These are phyloP conservation scores for Linanthus parryae DNA, from an alignment of 148 eudicot genomes.

Conservation along the genomic window DNA sequence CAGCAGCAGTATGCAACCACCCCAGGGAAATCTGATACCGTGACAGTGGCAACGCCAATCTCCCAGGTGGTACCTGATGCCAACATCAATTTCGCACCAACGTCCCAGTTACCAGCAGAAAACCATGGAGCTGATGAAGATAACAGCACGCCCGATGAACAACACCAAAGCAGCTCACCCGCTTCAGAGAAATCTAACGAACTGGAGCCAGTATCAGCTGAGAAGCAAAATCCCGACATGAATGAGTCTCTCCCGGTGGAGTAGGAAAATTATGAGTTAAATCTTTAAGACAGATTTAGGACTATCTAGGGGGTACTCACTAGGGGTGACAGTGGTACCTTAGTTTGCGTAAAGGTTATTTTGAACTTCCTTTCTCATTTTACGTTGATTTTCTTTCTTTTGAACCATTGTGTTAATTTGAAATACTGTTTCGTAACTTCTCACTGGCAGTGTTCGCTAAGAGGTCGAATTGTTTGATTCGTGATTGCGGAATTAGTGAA, in stretches of 20 bases:
- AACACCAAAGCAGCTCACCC: conserved; percentile 27
- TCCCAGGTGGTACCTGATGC: conserved; percentile 30
- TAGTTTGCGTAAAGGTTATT: no score
- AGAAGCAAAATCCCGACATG: conserved; percentile 33
- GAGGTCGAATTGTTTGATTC: no score
- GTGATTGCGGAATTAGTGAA: no score
- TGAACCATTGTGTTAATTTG: no score
- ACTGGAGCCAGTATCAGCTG: conserved; percentile 17
- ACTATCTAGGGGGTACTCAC: no score
- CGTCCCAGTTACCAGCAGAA: conserved; percentile 17
- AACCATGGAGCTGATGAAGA: conserved; percentile 21
- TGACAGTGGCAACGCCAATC: conserved; percentile 33
- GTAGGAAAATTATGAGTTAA: no score
- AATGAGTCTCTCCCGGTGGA: conserved; percentile 24
- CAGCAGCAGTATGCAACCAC: conserved; percentile 23
- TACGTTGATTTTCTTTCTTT: no score
- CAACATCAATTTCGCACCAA: conserved; percentile 3
- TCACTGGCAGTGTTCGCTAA: no score
- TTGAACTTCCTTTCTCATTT: no score
- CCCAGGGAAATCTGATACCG: conserved; percentile 12
- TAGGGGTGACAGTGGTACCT: no score
- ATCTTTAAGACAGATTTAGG: no score
- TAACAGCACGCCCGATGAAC: conserved; percentile 27
- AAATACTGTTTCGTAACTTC: no score
- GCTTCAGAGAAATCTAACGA: conserved; percentile 25